phyloP scores from a whole-genome alignment of 2,329 filamentous ascomycete genomes.

The Fonsecaea monophora region DNA sequence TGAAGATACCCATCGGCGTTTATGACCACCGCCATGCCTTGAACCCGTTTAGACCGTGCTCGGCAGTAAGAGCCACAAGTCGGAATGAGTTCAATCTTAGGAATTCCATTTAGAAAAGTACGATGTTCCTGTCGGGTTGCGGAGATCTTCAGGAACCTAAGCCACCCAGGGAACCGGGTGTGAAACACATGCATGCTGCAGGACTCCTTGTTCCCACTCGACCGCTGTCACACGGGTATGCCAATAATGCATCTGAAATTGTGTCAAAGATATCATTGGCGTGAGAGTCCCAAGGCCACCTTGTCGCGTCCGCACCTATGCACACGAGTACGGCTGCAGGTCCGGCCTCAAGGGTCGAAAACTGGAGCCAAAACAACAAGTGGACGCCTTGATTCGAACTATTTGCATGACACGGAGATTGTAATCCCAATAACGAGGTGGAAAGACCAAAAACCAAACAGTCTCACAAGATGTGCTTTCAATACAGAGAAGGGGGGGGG shows the following conservation, averaged over 20 bases:
- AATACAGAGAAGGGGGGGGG: background rate
- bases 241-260: slow-evolving; percentile 31
- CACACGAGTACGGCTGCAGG: slow-evolving; percentile 4
- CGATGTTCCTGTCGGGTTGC: slow-evolving; percentile 1
- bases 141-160: slow-evolving; percentile 3
- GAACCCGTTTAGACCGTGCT: background rate
- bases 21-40: background rate
- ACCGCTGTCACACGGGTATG: slow-evolving; percentile 25
- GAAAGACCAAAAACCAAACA: background rate
- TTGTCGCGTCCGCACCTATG: slow-evolving; percentile 5
- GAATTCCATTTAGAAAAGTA: slow-evolving; percentile 10
- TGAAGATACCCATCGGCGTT: slow-evolving; percentile 11
- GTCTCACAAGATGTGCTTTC: background rate
- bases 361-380: background rate
- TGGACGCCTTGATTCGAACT: slow-evolving; percentile 2
- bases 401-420: slow-evolving; percentile 18
- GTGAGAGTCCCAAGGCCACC: slow-evolving; percentile 2
- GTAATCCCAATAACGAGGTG: background rate
- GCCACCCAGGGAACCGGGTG: slow-evolving; percentile 23
- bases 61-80: slow-evolving; percentile 5
- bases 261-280: slow-evolving; percentile 27
- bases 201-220: slow-evolving; percentile 34
- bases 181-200: slow-evolving; percentile 36
- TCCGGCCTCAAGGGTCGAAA: background rate
- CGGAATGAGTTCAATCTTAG: slow-evolving; percentile 20